Base-by-base conservation (phyloP, 169 alveolate species). In the Plasmodium falciparum region DNA sequence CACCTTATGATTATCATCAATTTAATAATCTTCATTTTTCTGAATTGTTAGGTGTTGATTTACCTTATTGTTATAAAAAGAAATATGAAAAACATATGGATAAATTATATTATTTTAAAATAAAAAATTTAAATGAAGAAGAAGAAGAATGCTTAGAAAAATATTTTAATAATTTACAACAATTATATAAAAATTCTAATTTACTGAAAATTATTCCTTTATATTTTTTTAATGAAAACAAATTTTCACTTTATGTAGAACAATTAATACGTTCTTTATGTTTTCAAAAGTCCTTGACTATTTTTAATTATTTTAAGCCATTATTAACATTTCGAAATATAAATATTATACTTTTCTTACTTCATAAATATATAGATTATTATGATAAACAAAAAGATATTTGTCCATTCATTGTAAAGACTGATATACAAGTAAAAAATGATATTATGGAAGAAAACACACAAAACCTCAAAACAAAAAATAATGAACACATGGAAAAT, bases 161-260 rank as follows among this genome's bases (percentile, higher is more conserved):
- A 12, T 83, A 83, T 83, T 83, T 83, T 83, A 83, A 11, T 5
- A 39, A 69, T 69, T 56, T 83, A 61, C 91, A 83, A 69, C 69
- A 69, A 69, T 26, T 20, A 15, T 83, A 83, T 83, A 45, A 26
- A 47, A 70, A 63, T 54, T 83, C 91, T 12, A 83, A 83, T 43
- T 83, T 83, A 29, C 20, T 83, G 17, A 83, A 58, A 83, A 69
- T 83, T 56, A 69, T 83, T 45, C 91, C 91, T 29, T 73, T 83
- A 22, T 69, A 83, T 58, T 83, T 83, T 83, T 83, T 56, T 72
- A 83, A 83, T 69, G 91, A 83, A 7, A 56, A 43, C 4, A 83
- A 39, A 58, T 83, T 83, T 39, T 26, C 85, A n/a, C 24, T 54
- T 24, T 54, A 83, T 62, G 83, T 69, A 24, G 78, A 83, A 83